Conservation (phyloP, 2,329 filamentous ascomycete genomes). For the Mycogone perniciosa region DNA sequence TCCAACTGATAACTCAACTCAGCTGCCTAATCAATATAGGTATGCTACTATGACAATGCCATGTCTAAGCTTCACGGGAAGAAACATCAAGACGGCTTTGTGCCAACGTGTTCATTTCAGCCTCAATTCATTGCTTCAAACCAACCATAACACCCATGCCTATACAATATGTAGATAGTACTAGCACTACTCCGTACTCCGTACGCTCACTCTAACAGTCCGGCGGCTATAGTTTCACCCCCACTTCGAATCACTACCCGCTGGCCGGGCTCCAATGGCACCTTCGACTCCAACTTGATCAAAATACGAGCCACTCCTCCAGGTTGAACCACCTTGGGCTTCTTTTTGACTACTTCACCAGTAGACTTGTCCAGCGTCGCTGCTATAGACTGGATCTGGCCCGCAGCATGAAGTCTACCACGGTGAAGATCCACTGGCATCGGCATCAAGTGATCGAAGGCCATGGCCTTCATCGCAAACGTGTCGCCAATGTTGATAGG, state of each 20-base stretch:
- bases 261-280: constrained; percentile 74
- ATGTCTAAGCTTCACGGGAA: too few species aligned
- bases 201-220: constrained; percentile 30
- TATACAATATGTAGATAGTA: background rate
- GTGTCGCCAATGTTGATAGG: constrained; percentile 65
- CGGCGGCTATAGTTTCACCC: constrained; percentile 82
- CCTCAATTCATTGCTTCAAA: background rate
- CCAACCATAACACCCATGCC: background rate
- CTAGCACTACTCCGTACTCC: background rate
- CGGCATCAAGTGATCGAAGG: constrained; percentile 83
- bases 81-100: background rate
- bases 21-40: too few species aligned
- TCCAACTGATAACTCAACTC: too few species aligned
- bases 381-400: constrained; percentile 63
- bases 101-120: background rate
- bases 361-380: constrained; percentile 73
- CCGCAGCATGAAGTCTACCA: constrained; percentile 73
- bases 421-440: constrained; percentile 86
- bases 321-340: constrained; percentile 75
- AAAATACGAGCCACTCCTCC: constrained; percentile 70
- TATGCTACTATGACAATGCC: too few species aligned
- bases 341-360: constrained; percentile 72
- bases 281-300: constrained; percentile 64
- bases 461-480: constrained; percentile 78
- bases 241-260: constrained; percentile 74